Evolutionary conservation across 1,284 basidiomycete species (phyloP).

Genomic region (Puccinia polysora): DNA sequence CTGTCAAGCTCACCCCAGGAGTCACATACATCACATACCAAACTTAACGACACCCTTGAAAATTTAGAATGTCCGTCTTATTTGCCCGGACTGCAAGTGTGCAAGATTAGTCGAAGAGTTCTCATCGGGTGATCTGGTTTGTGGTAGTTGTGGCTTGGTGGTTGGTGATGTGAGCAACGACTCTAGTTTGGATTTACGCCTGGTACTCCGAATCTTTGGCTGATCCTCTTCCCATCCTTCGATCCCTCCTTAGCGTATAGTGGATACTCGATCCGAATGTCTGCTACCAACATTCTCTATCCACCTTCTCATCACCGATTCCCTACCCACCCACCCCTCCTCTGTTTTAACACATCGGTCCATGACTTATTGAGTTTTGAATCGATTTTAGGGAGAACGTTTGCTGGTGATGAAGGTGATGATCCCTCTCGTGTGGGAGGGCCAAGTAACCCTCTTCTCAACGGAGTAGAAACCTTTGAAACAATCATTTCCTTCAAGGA

Average conservation of each 20-base stretch:
- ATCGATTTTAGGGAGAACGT: slow-evolving; percentile 64
- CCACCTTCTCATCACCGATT: slow-evolving; percentile 46
- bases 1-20: not conserved
- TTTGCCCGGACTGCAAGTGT: slow-evolving; percentile 89
- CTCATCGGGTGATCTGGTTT: slow-evolving; percentile 93
- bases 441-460: slow-evolving; percentile 80
- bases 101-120: slow-evolving; percentile 96
- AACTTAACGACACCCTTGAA: not conserved
- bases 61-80: slow-evolving; percentile 63
- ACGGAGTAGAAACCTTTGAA: slow-evolving; percentile 86
- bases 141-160: slow-evolving; percentile 81
- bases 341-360: slow-evolving; percentile 43
- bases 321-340: not conserved
- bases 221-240: not conserved
- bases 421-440: slow-evolving; percentile 99
- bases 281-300: slow-evolving; percentile 50
- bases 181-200: not conserved
- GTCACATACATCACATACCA: not conserved
- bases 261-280: slow-evolving; percentile 95
- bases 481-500: slow-evolving; percentile 93
- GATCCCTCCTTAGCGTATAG: slow-evolving; percentile 81
- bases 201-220: not conserved
- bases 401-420: slow-evolving; percentile 91
- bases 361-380: not conserved
- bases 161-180: slow-evolving; percentile 18